phyloP scores from a whole-genome alignment of 2,329 filamentous ascomycete genomes.

The Harringtonia aguacate region DNA sequence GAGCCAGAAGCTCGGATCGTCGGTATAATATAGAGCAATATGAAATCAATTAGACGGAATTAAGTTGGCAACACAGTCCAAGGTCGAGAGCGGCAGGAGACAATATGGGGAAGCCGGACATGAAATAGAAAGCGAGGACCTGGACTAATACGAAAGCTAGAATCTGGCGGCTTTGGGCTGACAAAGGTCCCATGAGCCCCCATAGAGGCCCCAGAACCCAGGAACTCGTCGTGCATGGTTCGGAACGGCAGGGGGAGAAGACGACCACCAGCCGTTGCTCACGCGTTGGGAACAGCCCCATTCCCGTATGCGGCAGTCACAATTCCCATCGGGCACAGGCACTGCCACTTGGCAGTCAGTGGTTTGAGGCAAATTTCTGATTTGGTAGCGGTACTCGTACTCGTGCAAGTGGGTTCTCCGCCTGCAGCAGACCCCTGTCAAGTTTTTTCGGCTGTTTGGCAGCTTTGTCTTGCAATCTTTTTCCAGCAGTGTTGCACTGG shows the following conservation, averaged over 20 bases:
- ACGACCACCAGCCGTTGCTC: not conserved
- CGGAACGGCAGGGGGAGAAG: conserved; percentile 1
- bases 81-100: too few relatives aligned
- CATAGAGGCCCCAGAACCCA: not conserved
- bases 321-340: not conserved
- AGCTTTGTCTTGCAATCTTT: too few relatives aligned
- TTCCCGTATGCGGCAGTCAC: not conserved
- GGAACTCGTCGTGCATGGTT: conserved; percentile 11
- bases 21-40: too few relatives aligned
- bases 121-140: not conserved
- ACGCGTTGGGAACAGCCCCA: not conserved
- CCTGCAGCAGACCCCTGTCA: not conserved
- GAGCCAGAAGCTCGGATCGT: too few relatives aligned
- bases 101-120: too few relatives aligned
- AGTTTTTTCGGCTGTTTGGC: too few relatives aligned
- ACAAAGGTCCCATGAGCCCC: too few relatives aligned
- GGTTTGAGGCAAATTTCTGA: conserved; percentile 13
- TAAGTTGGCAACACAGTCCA: too few relatives aligned
- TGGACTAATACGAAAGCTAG: not conserved
- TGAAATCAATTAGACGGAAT: too few relatives aligned
- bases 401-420: not conserved
- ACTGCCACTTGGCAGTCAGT: conserved; percentile 23
- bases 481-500: too few relatives aligned
- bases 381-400: not conserved
- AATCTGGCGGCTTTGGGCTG: too few relatives aligned